Evolutionary conservation across 2,329 filamentous ascomycete genomes (phyloP), one percentile per base, ranked within the genome.

Genomic region (Passalora sequoiae): DNA sequence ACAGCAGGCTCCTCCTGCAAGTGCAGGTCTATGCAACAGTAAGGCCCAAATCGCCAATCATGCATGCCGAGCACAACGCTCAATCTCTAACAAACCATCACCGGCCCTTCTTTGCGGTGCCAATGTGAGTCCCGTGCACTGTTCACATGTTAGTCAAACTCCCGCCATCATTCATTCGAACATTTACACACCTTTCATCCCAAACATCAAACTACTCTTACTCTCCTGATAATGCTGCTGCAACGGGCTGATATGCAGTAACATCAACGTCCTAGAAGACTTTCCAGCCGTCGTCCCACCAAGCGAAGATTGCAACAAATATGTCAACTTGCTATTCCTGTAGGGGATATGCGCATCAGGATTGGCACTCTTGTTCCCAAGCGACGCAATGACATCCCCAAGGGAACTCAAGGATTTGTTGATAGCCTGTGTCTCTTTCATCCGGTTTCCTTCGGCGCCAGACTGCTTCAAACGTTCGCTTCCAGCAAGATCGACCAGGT

Each of bases 361-460:
- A 17, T 77, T 80, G 53, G 83, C 80, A 43, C 84, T 86, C 22
- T 87, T 86, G 50, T 83, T 80, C 10, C 89, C 91, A n/a, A 98
- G 76, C 0, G 89, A 89, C 37, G 87, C 86, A 60, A 98, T 95
- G 20, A 98, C 92, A 65, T 97, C 91, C 4, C 92, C 89, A 2
- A 98, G 72, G 57, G 89, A 94, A 59, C 86, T 89, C 56, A 98
- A 71, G 57, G 85, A 92, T 70, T 88, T 91, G 72, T 98, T 98
- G 76, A 98, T 98, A 63, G 86, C 94, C 60, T 96, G 89, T 1
- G 92, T 96, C 69, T 98, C 92, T 67, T 84, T 87, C 70, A 94
- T 80, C 35, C 89, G 78, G 35, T 91, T 88, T 2, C 91, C 91
- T 46, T 89, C 86, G 3, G 84, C 88, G 50, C 86, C 83, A 36